phyloP scores from a whole-genome alignment of 441 rosid species.

The Erysimum pusillum region DNA sequence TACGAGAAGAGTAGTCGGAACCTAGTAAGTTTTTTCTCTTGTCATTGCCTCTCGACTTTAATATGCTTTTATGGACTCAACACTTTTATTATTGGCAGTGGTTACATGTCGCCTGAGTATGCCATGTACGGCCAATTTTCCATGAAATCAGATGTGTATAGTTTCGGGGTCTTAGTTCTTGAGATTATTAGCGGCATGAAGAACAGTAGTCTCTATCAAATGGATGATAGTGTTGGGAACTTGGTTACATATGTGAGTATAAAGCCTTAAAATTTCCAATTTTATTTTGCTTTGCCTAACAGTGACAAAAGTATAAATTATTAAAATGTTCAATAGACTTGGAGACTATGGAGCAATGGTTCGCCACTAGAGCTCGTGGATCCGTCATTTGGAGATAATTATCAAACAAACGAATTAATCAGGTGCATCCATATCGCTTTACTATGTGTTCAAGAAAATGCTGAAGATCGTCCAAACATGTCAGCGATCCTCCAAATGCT shows the following conservation, averaged over 20 bases:
- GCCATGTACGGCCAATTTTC: constrained; percentile 57
- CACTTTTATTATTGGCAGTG: constrained; percentile 52
- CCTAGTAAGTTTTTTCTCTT: constrained; percentile 50
- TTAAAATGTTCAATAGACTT: not conserved
- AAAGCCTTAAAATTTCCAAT: not conserved
- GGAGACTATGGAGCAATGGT: not conserved
- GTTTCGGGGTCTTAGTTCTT: constrained; percentile 56
- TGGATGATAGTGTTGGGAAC: too few relatives aligned
- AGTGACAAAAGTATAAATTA: not conserved
- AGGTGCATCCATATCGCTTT: constrained; percentile 6
- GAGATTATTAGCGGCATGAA: constrained; percentile 56
- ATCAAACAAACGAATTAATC: not conserved
- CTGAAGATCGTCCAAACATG: not conserved
- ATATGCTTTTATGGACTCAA: too few relatives aligned
- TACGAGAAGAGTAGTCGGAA: constrained; percentile 51
- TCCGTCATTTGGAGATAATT: not conserved
- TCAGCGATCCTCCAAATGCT: not conserved
- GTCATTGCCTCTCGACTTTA: too few relatives aligned
- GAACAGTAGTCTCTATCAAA: constrained; percentile 44
- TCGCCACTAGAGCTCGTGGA: not conserved
- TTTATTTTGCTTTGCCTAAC: not conserved
- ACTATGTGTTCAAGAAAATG: constrained; percentile 9
- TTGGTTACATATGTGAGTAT: constrained; percentile 1
- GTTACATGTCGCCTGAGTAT: constrained; percentile 63
- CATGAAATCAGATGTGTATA: constrained; percentile 54